These are phyloP conservation scores for Debaryomyces psychrophilus DNA, from an alignment of 1,139 yeast genomes.

Conservation along the genomic window DNA sequence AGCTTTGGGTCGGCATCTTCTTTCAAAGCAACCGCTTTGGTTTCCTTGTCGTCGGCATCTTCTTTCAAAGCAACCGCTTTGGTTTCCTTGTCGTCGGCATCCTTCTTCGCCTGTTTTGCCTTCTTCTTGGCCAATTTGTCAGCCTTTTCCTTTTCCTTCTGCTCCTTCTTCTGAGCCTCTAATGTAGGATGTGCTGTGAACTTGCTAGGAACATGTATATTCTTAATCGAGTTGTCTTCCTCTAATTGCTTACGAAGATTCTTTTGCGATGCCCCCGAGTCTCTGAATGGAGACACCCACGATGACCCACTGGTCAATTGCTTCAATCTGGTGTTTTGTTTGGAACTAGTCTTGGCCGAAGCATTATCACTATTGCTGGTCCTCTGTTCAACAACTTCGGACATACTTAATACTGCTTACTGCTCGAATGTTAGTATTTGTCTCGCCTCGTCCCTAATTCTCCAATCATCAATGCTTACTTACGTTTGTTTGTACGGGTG, in stretches of 20 bases:
- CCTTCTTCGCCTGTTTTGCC: conserved; percentile 9
- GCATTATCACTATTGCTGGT: conserved; percentile 13
- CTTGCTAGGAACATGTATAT: conserved; percentile 45
- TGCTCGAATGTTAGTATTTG: not conserved
- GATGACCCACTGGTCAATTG: conserved; percentile 40
- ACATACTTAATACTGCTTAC: conserved; percentile 18
- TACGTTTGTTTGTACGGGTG: conserved; percentile 4
- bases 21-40: not conserved
- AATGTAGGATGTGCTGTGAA: conserved; percentile 47
- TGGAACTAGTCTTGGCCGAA: conserved; percentile 11
- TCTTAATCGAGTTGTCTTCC: conserved; percentile 38
- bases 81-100: conserved; percentile 9
- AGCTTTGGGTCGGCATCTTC: not conserved
- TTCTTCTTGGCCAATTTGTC: conserved; percentile 15
- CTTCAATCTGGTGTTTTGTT: conserved; percentile 32
- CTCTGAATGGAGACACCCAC: conserved; percentile 60
- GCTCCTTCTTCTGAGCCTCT: conserved; percentile 33
- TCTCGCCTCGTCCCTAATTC: not conserved
- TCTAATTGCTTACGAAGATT: conserved; percentile 40
- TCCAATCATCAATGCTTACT: not conserved
- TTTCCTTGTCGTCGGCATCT: conserved; percentile 10
- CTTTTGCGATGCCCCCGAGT: conserved; percentile 25
- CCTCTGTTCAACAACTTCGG: conserved; percentile 26
- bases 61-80: conserved; percentile 8
- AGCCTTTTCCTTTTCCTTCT: conserved; percentile 18